Base-by-base conservation (phyloP, 768 basidiomycete genomes). In the Neoboletus subvelutipes region DNA sequence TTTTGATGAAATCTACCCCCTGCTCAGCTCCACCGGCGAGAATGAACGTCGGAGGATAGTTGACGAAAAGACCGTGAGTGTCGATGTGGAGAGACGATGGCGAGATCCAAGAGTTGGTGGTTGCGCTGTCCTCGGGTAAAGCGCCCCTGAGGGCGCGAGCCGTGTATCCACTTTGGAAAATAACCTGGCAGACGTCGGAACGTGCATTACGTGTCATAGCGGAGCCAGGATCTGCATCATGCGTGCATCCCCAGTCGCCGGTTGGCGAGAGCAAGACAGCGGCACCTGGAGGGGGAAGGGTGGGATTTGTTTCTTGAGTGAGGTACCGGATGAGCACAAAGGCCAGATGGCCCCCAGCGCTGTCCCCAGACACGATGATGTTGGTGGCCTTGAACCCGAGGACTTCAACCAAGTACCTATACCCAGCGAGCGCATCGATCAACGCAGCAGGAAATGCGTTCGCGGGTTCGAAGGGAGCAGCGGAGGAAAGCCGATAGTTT, bases 381-480 rank as follows among this genome's bases (percentile, higher is more conserved):
- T 52, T 56, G 50, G 17, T 24, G 15, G 36, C 37, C 18, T 37
- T 52, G 48, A 56, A 56, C 9, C 22, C 55, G 17, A 56, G 42
- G 4, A 11, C 45, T 31, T 56, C 43, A 15, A 52, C 24, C 50
- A 56, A 33, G 43, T 45, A 52, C 37, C 49, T 52, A 37, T 56
- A 52, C 36, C 50, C 55, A 26, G 55, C 50, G 22, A 56, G 50
- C 8, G 55, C 50, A 26, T 56, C 55, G 15, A 52, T 39, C 11
- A 56, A 42, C 36, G 20, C 28, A 13, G 36, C 43, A 26, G 55
- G 50, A 24, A 52, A 56, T 9, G 42, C 34, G 28, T 52, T 52
- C 13, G 45, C 42, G 6, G 36, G 17, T 33, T 39, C 36, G 11
- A 56, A 51, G 8, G 18, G 15, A n/a, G 49, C 34, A 31, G 42